Evolutionary conservation across 2,329 filamentous ascomycete species (phyloP).

Genomic region (Saccharata proteae): DNA sequence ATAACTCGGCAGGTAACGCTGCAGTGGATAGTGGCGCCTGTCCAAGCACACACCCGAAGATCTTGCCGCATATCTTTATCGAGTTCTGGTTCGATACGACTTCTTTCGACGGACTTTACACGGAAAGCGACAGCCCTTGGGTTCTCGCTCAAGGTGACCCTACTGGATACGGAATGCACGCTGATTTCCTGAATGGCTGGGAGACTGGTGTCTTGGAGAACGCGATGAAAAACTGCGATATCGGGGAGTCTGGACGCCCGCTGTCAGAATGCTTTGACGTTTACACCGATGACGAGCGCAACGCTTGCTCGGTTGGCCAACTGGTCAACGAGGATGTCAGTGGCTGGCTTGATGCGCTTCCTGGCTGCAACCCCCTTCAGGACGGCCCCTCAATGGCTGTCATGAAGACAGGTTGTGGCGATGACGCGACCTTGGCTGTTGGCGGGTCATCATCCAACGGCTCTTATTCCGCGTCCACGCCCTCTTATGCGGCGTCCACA

Average conservation of each 20-base stretch:
- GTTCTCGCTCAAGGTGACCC: slow-evolving; percentile 25
- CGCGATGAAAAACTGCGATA: slow-evolving; percentile 24
- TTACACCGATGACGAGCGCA: slow-evolving; percentile 19
- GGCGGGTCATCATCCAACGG: slow-evolving; percentile 3
- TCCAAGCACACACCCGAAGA: slow-evolving; percentile 18
- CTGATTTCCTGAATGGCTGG: slow-evolving; percentile 27
- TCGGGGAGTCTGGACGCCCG: slow-evolving; percentile 21
- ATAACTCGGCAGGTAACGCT: slow-evolving; percentile 17
- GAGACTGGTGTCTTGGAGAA: slow-evolving; percentile 23
- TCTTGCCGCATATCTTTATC: slow-evolving; percentile 26
- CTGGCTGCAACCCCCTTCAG: slow-evolving; percentile 28
- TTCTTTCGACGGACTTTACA: slow-evolving; percentile 21
- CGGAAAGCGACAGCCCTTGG: slow-evolving; percentile 19
- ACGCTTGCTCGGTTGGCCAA: slow-evolving; percentile 16
- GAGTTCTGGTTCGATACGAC: slow-evolving; percentile 28
- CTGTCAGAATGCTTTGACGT: slow-evolving; percentile 27
- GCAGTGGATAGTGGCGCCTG: slow-evolving; percentile 22
- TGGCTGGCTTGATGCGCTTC: slow-evolving; percentile 19
- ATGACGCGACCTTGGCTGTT: slow-evolving; percentile 1
- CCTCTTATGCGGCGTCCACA: slow-evolving; percentile 6
- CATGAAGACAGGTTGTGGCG: slow-evolving; percentile 1
- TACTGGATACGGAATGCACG: slow-evolving; percentile 25
- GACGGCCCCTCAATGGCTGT: slow-evolving; percentile 21
- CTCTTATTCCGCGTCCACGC: slow-evolving; percentile 11
- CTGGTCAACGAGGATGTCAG: slow-evolving; percentile 8